These are phyloP conservation scores for Ilex asprella DNA, from an alignment of 257 asterid genomes.

Conservation along the genomic window DNA sequence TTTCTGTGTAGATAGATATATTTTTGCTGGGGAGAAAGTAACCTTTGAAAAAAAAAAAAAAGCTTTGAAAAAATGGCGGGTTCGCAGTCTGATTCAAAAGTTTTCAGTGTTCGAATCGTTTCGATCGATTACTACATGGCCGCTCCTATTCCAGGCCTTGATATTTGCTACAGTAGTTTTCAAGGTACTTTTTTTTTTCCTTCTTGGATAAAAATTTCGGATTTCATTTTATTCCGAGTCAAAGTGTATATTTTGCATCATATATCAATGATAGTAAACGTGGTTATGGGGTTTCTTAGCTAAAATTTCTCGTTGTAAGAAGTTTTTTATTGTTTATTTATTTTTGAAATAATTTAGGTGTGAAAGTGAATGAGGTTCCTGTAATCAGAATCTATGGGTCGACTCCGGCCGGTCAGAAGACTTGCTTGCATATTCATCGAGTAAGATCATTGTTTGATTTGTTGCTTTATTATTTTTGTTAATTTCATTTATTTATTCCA, in stretches of 20 bases:
- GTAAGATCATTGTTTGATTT: conserved; percentile 30
- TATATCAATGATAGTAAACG: too few relatives aligned
- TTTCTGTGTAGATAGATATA: too few relatives aligned
- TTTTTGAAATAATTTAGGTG: conserved; percentile 38
- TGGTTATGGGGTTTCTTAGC: too few relatives aligned
- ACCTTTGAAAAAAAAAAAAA: background rate
- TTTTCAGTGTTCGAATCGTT: conserved; percentile 71
- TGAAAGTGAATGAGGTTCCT: conserved; percentile 84
- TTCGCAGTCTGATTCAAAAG: conserved; percentile 31
- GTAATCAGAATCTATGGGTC: conserved; percentile 81
- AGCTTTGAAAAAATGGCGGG: conserved; percentile 32
- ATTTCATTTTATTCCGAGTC: too few relatives aligned
- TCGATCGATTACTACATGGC: conserved; percentile 80
- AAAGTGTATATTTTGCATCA: too few relatives aligned
- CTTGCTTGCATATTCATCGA: conserved; percentile 86
- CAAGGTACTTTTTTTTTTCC: conserved; percentile 37
- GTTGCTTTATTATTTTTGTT: background rate
- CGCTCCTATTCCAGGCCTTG: conserved; percentile 62
- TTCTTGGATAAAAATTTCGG: background rate
- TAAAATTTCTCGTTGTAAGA: too few relatives aligned
- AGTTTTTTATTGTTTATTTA: background rate
- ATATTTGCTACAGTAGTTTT: conserved; percentile 58
- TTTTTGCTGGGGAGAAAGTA: too few relatives aligned
- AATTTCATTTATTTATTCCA: background rate
- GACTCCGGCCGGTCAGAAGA: conserved; percentile 86